Base-by-base conservation (phyloP, 345 rosid genomes). In the Murraya paniculata region DNA sequence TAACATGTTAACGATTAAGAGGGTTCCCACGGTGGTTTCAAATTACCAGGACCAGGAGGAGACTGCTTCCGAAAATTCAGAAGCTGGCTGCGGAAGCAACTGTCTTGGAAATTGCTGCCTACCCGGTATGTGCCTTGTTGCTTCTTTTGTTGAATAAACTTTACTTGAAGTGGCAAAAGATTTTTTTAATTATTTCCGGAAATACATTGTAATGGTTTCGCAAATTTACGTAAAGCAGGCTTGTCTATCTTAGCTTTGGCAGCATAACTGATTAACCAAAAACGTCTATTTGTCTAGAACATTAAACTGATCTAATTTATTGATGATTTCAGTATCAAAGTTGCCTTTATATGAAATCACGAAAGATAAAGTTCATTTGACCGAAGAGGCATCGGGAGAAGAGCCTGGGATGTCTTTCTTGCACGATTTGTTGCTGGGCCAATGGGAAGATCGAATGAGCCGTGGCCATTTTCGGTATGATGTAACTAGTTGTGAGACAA, bases 401-500 rank as follows among this genome's bases (percentile, higher is more conserved):
- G 64, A 27, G 53, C 74, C 81, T 60, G 73, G 27, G 71, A 56
- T 14, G 3, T 73, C 68, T 45, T 66, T 69, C 65, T 25, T 60
- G 64, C 67, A 69, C 3, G 55, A 65, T 59, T 41, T 85, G 64
- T 55, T 85, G 68, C 76, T 85, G 56, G 80, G 70, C 39, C 78
- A 90, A 84, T 88, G 93, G 93, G 88, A 86, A 71, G 87, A 86
- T 4, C 84, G 89, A 31, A 78, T 85, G 86, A 84, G 78, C 50
- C 75, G 68, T 33, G 88, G 90, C 9, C 85, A 88, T 9, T 90
- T 88, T 77, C 85, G 82, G n/a, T 90, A 90, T 33, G 86, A 86
- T 79, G 88, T 90, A 13, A 85, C 86, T n/a, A 69, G 81, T 25
- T 86, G 89, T 48, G 81, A 86, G 77, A 82, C 89, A 74, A 88